Percentiles rank a stretch among this genome's conserved stretches.
Conservation (phyloP, 805 yeast species). For the baker's yeast (Saccharomyces cerevisiae) region DNA sequence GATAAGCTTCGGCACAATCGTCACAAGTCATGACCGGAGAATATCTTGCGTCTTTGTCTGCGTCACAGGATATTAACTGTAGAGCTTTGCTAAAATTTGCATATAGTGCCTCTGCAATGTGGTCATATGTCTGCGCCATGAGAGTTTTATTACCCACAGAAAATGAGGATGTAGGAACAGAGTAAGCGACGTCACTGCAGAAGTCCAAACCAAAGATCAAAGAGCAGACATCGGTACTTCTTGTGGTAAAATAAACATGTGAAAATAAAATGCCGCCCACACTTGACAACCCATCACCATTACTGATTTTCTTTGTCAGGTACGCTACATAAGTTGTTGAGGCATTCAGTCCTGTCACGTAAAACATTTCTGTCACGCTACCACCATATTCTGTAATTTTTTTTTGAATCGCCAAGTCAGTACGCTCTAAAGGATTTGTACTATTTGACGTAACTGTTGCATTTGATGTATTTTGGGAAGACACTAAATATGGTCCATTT, state of each 20-base stretch:
- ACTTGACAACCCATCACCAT: constrained; percentile 25
- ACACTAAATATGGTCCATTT: constrained; percentile 37
- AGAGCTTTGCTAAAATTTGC: constrained; percentile 66
- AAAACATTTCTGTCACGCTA: constrained; percentile 52
- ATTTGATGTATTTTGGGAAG: constrained; percentile 18
- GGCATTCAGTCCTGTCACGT: constrained; percentile 49
- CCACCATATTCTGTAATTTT: constrained; percentile 40
- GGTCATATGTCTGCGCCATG: constrained; percentile 50
- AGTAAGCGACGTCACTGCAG: constrained; percentile 75
- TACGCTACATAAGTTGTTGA: constrained; percentile 60
- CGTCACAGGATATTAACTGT: constrained; percentile 68
- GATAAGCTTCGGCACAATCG: constrained; percentile 64
- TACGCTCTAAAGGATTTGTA: constrained; percentile 7
- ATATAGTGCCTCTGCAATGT: constrained; percentile 47
- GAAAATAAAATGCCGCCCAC: constrained; percentile 60
- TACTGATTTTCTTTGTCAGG: constrained; percentile 41
- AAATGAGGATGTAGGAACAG: constrained; percentile 56
- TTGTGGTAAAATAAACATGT: constrained; percentile 49
- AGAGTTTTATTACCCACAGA: constrained; percentile 29
- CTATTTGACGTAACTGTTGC: constrained; percentile 2
- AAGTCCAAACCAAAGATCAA: constrained; percentile 67
- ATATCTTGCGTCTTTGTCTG: constrained; percentile 53
- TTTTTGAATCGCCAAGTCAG: constrained; percentile 15
- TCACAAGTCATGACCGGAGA: constrained; percentile 69
- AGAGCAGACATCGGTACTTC: constrained; percentile 52